Percentiles rank a stretch among this genome's conserved stretches.
These are phyloP conservation scores for Yarrowia sp. DNA, from an alignment of 805 yeast genomes.

Conservation along the genomic window DNA sequence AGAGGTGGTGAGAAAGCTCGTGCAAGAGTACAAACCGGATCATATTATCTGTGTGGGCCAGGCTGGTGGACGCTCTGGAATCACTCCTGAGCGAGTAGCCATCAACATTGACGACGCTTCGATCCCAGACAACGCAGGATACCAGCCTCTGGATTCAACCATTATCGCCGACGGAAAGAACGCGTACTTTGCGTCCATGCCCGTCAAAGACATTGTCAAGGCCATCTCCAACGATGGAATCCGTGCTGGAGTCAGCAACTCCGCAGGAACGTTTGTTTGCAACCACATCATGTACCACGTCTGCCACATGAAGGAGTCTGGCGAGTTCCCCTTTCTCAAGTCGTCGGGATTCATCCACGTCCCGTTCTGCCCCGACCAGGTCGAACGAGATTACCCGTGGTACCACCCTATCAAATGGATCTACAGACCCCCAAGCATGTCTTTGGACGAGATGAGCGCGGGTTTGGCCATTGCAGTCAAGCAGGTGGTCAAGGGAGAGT, in stretches of 20 bases:
- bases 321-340: neutral
- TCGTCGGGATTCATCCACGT: conserved; percentile 9
- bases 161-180: neutral
- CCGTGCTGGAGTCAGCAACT: neutral
- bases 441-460: neutral
- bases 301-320: conserved; percentile 1
- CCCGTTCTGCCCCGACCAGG: conserved; percentile 2
- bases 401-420: conserved; percentile 11
- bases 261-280: conserved; percentile 19
- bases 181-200: neutral
- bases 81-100: conserved; percentile 19
- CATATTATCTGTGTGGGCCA: conserved; percentile 10
- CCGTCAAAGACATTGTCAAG: neutral
- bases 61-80: conserved; percentile 22
- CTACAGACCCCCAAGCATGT: conserved; percentile 13
- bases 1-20: neutral
- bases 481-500: neutral
- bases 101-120: conserved; percentile 15
- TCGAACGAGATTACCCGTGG: neutral
- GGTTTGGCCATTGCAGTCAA: neutral
- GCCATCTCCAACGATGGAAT: neutral
- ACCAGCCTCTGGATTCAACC: neutral
- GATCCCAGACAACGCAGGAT: conserved; percentile 4
- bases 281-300: conserved; percentile 17
- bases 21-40: neutral